phyloP scores from a whole-genome alignment of 805 yeast species.

The Wickerhamomyces kurtzmanii region DNA sequence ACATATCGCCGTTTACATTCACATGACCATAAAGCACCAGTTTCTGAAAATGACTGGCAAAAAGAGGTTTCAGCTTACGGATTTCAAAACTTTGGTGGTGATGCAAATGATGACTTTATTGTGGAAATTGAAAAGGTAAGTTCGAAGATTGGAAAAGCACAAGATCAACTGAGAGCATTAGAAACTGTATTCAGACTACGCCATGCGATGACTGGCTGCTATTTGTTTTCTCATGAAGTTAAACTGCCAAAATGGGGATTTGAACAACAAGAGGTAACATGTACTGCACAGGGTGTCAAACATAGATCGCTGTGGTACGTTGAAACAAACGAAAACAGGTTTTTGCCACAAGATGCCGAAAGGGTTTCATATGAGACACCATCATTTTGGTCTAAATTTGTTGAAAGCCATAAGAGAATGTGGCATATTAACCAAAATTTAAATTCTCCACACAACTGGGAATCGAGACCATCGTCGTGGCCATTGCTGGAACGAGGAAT shows the following conservation, averaged over 20 bases:
- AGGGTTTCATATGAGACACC: conserved; percentile 43
- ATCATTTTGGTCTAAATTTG: conserved; percentile 46
- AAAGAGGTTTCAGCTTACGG: conserved; percentile 77
- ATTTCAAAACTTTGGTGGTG: conserved; percentile 67
- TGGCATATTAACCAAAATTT: conserved; percentile 69
- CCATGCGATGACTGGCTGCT: conserved; percentile 76
- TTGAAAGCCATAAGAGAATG: conserved; percentile 64
- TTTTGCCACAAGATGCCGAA: conserved; percentile 31
- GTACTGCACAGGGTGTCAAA: conserved; percentile 61
- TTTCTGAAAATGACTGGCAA: conserved; percentile 71
- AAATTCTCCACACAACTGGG: conserved; percentile 61
- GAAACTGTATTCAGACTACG: conserved; percentile 63
- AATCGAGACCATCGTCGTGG: conserved; percentile 68
- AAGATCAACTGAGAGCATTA: conserved; percentile 48
- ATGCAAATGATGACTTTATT: conserved; percentile 75
- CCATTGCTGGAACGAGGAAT: conserved; percentile 71
- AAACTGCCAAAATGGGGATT: conserved; percentile 80
- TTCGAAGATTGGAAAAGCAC: conserved; percentile 42
- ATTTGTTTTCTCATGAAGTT: conserved; percentile 63
- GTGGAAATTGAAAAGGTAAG: conserved; percentile 57
- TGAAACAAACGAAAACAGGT: conserved; percentile 54
- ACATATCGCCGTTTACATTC: conserved; percentile 69
- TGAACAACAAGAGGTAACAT: conserved; percentile 77
- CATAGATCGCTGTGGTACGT: conserved; percentile 62
- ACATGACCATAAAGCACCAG: conserved; percentile 76